A percentile compares a stretch with the other conserved stretches of the same genome.
phyloP scores from a whole-genome alignment of 768 basidiomycete species.

The Pilatotrama ljubarskyi region DNA sequence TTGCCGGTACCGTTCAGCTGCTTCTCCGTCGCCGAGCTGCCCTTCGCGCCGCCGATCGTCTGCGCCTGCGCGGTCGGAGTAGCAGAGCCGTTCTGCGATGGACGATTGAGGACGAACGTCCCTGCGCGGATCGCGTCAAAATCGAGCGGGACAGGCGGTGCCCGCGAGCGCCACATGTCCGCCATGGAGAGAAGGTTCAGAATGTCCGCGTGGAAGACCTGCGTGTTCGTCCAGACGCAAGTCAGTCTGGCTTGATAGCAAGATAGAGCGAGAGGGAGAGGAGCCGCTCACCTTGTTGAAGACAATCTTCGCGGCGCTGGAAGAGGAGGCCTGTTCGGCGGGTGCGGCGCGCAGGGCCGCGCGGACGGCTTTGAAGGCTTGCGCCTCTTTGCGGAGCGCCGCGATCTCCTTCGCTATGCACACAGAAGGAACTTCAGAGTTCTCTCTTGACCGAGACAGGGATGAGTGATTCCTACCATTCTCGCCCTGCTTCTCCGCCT shows the following conservation, averaged over 20 bases:
- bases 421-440: not conserved
- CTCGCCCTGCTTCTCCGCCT: conserved; percentile 90
- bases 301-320: conserved; percentile 60
- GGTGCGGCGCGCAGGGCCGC: conserved; percentile 53
- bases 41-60: conserved; percentile 21
- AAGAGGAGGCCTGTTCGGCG: conserved; percentile 27
- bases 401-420: conserved; percentile 85
- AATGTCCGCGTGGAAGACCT: conserved; percentile 92
- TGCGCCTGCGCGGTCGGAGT: conserved; percentile 2
- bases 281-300: conserved; percentile 74
- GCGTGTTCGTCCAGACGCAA: not conserved
- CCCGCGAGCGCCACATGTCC: conserved; percentile 95
- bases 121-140: conserved; percentile 73
- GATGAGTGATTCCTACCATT: conserved; percentile 62
- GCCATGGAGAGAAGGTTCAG: conserved; percentile 86
- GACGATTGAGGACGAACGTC: conserved; percentile 48
- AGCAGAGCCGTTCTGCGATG: conserved; percentile 22
- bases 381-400: conserved; percentile 83
- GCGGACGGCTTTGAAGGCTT: conserved; percentile 84
- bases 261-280: not conserved
- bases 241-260: not conserved
- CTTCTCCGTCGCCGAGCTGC: conserved; percentile 24
- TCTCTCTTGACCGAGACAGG: not conserved
- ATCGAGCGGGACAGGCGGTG: conserved; percentile 83
- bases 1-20: conserved; percentile 17